These are phyloP conservation scores for Quercus phellos DNA, from an alignment of 331 rosid genomes.

Conservation along the genomic window DNA sequence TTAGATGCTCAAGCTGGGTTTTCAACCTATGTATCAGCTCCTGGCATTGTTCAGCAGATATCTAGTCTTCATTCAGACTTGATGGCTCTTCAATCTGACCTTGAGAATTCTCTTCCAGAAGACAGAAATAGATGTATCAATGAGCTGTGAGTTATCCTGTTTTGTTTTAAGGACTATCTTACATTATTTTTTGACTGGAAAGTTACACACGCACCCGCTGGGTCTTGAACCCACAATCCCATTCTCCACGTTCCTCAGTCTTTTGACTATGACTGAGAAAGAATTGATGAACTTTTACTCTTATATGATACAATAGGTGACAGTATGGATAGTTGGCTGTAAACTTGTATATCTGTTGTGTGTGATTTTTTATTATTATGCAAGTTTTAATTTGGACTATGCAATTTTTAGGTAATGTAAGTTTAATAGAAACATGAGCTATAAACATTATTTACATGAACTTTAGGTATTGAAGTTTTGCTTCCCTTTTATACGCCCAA, in stretches of 20 bases:
- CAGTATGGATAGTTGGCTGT: not conserved
- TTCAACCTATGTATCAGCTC: slow-evolving; percentile 93
- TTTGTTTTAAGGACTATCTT: not conserved
- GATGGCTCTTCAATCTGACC: slow-evolving; percentile 79
- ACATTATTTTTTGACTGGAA: not conserved
- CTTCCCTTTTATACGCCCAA: not conserved
- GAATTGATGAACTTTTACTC: not conserved
- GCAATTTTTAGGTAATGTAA: not conserved
- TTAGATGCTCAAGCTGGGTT: slow-evolving; percentile 77
- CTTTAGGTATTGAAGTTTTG: not conserved
- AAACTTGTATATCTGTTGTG: not conserved
- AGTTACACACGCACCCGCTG: no score
- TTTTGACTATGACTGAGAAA: not conserved
- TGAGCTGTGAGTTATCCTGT: slow-evolving; percentile 65
- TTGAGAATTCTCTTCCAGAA: slow-evolving; percentile 91
- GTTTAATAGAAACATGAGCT: not conserved
- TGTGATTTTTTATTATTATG: not conserved
- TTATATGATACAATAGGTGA: not conserved
- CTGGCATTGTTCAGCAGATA: slow-evolving; percentile 93
- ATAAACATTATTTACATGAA: not conserved
- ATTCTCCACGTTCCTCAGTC: not conserved
- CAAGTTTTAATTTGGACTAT: not conserved
- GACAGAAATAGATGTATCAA: slow-evolving; percentile 92
- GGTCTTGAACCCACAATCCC: no score
- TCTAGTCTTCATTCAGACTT: slow-evolving; percentile 83